Percentiles rank a stretch among this genome's conserved stretches.
Conservation (phyloP, 352 stramenopile species). For the Phytopythium aichiense region DNA sequence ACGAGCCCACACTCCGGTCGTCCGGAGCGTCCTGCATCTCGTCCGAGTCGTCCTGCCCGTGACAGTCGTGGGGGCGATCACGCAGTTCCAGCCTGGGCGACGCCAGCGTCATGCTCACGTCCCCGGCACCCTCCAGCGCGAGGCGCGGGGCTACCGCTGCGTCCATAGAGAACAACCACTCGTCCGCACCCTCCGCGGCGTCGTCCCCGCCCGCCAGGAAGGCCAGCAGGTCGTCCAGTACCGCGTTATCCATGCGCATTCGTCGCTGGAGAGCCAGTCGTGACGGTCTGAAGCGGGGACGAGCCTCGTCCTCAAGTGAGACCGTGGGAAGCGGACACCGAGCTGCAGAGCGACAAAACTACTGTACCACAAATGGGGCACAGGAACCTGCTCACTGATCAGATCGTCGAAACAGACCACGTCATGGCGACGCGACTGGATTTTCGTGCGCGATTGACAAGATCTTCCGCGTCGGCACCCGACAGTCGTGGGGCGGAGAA, state of each 20-base stretch:
- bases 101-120: background rate
- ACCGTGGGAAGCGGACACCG: no score
- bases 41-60: background rate
- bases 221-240: slow-evolving; percentile 1
- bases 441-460: no score
- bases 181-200: background rate
- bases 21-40: background rate
- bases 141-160: background rate
- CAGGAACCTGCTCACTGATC: no score
- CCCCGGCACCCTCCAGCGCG: background rate
- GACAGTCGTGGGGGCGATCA: background rate
- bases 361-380: no score
- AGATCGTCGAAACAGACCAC: no score
- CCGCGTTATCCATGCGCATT: background rate
- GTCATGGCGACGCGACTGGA: no score
- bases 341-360: no score
- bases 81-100: background rate
- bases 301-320: no score
- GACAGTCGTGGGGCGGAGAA: no score
- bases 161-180: background rate
- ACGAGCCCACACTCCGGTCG: background rate
- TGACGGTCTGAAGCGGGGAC: background rate
- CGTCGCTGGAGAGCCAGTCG: background rate
- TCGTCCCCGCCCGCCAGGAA: background rate
- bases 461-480: no score